Percentiles rank a stretch among this genome's conserved stretches.
These are phyloP conservation scores for Mucuna pruriens DNA, from an alignment of 306 rosid species.

Conservation along the genomic window DNA sequence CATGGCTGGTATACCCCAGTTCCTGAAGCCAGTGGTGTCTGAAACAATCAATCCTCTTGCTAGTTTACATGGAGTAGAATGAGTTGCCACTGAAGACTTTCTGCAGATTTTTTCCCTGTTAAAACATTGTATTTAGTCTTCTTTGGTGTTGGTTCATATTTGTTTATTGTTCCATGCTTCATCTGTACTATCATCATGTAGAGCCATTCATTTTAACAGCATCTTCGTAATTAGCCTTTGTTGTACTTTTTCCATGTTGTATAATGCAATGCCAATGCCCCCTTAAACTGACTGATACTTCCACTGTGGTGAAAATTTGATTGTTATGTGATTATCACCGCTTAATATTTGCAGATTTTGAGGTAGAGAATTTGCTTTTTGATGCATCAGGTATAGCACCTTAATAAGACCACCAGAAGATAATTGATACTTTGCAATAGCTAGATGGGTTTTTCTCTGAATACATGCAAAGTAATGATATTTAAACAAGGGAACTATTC, in stretches of 20 bases:
- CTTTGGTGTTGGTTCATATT: constrained; percentile 31
- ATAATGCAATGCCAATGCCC: not conserved
- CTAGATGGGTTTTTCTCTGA: not conserved
- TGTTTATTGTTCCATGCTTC: constrained; percentile 18
- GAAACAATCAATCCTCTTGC: constrained; percentile 31
- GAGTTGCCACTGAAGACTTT: constrained; percentile 33
- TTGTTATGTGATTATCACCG: not conserved
- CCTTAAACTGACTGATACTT: not conserved
- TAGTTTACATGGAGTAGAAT: constrained; percentile 26
- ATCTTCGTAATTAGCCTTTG: constrained; percentile 22
- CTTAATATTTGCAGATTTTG: not conserved
- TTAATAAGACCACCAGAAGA: not conserved
- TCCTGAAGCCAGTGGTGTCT: constrained; percentile 54
- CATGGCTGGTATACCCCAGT: constrained; percentile 93
- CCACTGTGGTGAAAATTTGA: not conserved
- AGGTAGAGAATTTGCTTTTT: not conserved
- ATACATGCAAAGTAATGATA: not conserved
- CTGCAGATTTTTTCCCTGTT: constrained; percentile 21
- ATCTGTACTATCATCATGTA: constrained; percentile 34
- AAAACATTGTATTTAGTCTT: constrained; percentile 40
- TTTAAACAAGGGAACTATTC: too few species aligned
- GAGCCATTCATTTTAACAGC: constrained; percentile 32
- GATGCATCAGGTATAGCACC: not conserved
- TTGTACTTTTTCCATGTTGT: constrained; percentile 16
- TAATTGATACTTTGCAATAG: not conserved